Evolutionary conservation across 306 rosid genomes (phyloP).

Genomic region (Corylus heterophylla): DNA sequence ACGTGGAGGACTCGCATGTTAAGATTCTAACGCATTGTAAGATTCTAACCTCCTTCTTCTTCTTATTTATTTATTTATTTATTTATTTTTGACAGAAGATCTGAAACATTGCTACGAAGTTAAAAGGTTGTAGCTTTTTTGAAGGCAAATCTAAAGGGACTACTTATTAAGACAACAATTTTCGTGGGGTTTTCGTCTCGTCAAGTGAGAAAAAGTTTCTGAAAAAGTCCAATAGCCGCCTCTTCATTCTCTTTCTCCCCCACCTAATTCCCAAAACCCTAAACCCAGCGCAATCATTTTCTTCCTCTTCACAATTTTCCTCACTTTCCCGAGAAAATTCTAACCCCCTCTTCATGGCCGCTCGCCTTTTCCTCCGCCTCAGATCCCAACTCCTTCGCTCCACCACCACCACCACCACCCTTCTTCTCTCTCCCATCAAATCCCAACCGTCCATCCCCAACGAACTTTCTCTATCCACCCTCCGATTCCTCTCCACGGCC

Average conservation of each 20-base stretch:
- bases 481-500: conserved; percentile 65
- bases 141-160: too few relatives aligned
- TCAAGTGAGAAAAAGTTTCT: background rate
- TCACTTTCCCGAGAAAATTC: conserved; percentile 1
- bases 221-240: background rate
- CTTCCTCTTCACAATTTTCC: background rate
- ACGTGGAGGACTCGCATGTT: too few relatives aligned
- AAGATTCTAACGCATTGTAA: too few relatives aligned
- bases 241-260: conserved; percentile 23
- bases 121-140: too few relatives aligned
- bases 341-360: conserved; percentile 49
- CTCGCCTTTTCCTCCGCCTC: conserved; percentile 54
- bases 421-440: conserved; percentile 10
- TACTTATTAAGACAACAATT: too few relatives aligned
- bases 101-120: too few relatives aligned
- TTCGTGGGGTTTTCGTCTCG: too few relatives aligned
- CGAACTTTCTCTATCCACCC: conserved; percentile 17
- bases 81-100: too few relatives aligned
- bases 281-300: conserved; percentile 18
- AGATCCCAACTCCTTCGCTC: conserved; percentile 56
- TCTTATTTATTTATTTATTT: too few relatives aligned
- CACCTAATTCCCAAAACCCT: conserved; percentile 31
- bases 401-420: conserved; percentile 20
- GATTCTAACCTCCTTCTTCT: too few relatives aligned
- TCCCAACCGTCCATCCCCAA: conserved; percentile 20